Conservation (phyloP, 108 stramenopile genomes). For the Nannochloropsis salina region DNA sequence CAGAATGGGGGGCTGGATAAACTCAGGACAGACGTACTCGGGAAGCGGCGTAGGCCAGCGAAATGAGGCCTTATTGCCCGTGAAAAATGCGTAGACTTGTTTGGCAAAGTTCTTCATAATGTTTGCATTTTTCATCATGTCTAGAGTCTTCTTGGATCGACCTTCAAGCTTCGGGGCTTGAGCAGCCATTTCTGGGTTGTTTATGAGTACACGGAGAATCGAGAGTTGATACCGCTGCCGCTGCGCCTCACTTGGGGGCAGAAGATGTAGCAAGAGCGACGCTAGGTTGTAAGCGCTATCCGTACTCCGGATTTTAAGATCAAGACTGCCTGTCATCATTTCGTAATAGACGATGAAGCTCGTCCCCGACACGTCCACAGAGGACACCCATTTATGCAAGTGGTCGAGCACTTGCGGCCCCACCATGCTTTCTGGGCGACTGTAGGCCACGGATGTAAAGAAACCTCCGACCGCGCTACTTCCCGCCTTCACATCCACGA, state of each 20-base stretch:
- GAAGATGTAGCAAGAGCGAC: conserved; percentile 70
- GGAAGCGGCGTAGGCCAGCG: neutral
- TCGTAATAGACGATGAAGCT: conserved; percentile 93
- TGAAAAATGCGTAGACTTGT: conserved; percentile 11
- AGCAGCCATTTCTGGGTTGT: conserved; percentile 71
- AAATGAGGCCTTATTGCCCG: neutral
- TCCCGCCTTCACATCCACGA: neutral
- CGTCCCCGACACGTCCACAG: conserved; percentile 14
- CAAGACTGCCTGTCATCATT: conserved; percentile 73
- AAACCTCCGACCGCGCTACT: neutral
- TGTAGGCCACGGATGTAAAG: conserved; percentile 13
- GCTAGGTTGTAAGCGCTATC: conserved; percentile 91
- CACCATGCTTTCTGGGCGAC: conserved; percentile 16
- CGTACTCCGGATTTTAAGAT: conserved; percentile 68
- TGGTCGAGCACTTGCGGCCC: neutral
- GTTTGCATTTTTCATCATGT: neutral
- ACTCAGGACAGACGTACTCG: conserved; percentile 1
- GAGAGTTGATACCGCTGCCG: conserved; percentile 82
- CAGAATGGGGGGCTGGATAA: neutral
- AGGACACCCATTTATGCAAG: neutral
- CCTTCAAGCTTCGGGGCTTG: conserved; percentile 80
- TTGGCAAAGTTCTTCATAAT: conserved; percentile 16
- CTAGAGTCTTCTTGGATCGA: neutral
- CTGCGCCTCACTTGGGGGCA: conserved; percentile 79
- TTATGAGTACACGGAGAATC: conserved; percentile 75